Percentiles rank a stretch among this genome's conserved stretches.
phyloP scores from a whole-genome alignment of 1,139 yeast genomes.

The Geotrichum carabidarum region DNA sequence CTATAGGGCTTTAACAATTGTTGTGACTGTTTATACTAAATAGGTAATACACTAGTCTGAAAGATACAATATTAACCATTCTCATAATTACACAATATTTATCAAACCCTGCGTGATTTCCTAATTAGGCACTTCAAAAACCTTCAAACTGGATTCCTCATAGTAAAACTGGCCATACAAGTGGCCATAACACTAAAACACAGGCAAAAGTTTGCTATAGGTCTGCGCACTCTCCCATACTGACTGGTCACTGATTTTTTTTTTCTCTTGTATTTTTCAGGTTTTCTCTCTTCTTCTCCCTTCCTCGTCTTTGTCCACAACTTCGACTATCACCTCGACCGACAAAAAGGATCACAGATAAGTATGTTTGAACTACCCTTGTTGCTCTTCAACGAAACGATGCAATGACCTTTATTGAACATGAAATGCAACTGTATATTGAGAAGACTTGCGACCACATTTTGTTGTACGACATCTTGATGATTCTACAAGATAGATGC shows the following conservation, averaged over 20 bases:
- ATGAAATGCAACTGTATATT: too few relatives aligned
- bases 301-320: slow-evolving; percentile 5
- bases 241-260: not conserved
- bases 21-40: not conserved
- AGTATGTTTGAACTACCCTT: slow-evolving; percentile 6
- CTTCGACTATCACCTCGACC: slow-evolving; percentile 14
- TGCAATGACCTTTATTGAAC: too few relatives aligned
- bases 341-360: slow-evolving; percentile 14
- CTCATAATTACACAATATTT: not conserved
- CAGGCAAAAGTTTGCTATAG: too few relatives aligned
- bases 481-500: too few relatives aligned
- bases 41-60: not conserved
- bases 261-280: slow-evolving; percentile 1
- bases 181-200: not conserved
- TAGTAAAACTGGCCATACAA: not conserved
- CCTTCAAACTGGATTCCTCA: not conserved
- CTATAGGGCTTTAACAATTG: not conserved
- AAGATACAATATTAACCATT: not conserved
- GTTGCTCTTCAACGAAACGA: not conserved
- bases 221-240: too few relatives aligned
- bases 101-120: not conserved
- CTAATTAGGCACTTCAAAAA: not conserved
- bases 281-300: not conserved
- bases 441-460: too few relatives aligned
- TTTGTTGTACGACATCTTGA: too few relatives aligned